Conservation (phyloP, 305 asterid genomes). For the Euphrasia arctica region DNA sequence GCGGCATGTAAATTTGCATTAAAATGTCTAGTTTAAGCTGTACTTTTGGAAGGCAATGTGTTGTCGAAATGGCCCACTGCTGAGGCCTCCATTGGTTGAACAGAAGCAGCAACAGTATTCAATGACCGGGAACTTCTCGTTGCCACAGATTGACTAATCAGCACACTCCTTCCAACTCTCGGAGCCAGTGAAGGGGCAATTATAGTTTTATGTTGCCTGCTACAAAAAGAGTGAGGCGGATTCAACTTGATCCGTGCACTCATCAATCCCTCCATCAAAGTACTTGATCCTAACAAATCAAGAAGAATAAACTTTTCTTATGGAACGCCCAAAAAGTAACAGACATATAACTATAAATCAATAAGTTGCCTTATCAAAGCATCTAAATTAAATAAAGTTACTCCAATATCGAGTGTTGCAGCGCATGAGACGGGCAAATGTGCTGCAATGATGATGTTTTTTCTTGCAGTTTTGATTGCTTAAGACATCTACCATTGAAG, state of each 20-base stretch:
- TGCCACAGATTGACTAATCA: constrained; percentile 24
- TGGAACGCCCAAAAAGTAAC: too few relatives aligned
- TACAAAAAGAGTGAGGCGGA: constrained; percentile 25
- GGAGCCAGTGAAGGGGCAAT: constrained; percentile 34
- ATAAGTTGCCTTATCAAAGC: too few relatives aligned
- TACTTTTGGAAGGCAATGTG: constrained; percentile 76
- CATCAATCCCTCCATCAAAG: constrained; percentile 36
- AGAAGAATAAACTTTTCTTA: not conserved
- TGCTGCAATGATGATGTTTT: too few relatives aligned
- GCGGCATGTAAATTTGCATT: constrained; percentile 4
- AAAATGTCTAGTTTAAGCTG: not conserved
- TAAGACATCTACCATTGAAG: too few relatives aligned
- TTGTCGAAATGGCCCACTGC: constrained; percentile 47
- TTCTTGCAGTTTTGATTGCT: too few relatives aligned
- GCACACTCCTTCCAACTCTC: constrained; percentile 31
- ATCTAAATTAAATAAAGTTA: too few relatives aligned
- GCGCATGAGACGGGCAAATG: too few relatives aligned
- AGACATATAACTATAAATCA: too few relatives aligned
- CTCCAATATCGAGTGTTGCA: too few relatives aligned
- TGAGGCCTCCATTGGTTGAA: constrained; percentile 55
- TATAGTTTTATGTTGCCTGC: constrained; percentile 27
- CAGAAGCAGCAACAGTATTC: constrained; percentile 49
- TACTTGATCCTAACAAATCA: constrained; percentile 22
- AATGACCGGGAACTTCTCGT: constrained; percentile 43
- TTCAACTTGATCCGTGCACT: constrained; percentile 29